Evolutionary conservation across 257 asterid species (phyloP).

Genomic region (Lycium ferocissimum): DNA sequence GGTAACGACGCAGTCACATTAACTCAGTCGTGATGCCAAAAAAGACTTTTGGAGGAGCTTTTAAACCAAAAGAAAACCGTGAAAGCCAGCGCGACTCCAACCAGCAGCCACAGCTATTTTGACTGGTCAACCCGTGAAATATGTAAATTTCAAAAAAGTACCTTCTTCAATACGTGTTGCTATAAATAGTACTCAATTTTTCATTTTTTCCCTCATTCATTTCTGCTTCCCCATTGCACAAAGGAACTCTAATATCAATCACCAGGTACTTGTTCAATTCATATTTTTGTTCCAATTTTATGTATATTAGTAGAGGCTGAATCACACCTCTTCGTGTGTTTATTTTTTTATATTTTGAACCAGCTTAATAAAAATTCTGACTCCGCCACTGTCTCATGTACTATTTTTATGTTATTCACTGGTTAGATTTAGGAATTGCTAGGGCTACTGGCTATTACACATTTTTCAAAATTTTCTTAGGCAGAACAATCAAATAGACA

Average conservation of each 20-base stretch:
- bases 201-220: background rate
- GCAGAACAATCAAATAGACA: too few species aligned
- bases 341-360: too few species aligned
- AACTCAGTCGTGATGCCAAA: too few species aligned
- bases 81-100: conserved; percentile 7
- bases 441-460: background rate
- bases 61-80: conserved; percentile 16
- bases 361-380: too few species aligned
- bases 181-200: background rate
- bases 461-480: too few species aligned
- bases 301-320: too few species aligned
- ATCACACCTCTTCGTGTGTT: too few species aligned
- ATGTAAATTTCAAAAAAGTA: background rate
- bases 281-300: background rate
- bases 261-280: background rate
- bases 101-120: background rate
- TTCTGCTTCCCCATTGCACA: background rate
- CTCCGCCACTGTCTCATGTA: background rate
- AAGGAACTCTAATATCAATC: background rate
- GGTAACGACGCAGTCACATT: too few species aligned
- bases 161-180: background rate
- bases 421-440: background rate
- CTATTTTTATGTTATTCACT: background rate
- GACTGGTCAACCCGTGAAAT: conserved; percentile 23
- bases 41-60: too few species aligned